Percentiles rank a stretch among this genome's conserved stretches.
Evolutionary conservation across 352 stramenopile genomes (phyloP).

Genomic region (Globisporangium abappressorium): DNA sequence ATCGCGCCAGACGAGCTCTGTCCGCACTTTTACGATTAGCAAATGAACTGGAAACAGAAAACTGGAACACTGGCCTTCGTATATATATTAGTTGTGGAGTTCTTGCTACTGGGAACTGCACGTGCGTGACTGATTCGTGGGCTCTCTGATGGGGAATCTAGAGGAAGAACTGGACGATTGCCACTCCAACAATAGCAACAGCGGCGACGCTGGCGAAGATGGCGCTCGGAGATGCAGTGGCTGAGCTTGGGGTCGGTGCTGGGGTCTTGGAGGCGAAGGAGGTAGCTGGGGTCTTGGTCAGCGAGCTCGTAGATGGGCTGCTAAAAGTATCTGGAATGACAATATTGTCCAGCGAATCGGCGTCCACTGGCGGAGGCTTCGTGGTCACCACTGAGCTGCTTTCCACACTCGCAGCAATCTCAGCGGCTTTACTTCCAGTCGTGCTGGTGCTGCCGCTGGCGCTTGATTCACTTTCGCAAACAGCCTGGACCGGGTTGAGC

Average conservation of each 20-base stretch:
- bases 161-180: background rate
- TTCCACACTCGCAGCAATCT: background rate
- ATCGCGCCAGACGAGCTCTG: constrained; percentile 53
- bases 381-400: background rate
- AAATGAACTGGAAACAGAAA: background rate
- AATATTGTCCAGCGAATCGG: background rate
- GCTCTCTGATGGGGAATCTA: background rate
- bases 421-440: background rate
- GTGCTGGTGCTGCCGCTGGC: background rate
- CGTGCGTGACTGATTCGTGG: background rate
- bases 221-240: background rate
- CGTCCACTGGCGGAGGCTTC: background rate
- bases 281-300: background rate
- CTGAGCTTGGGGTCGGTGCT: background rate
- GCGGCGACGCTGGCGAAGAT: background rate
- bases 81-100: background rate
- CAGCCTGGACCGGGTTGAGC: constrained; percentile 12
- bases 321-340: background rate
- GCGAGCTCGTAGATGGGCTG: background rate
- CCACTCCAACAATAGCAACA: background rate
- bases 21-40: constrained; percentile 41
- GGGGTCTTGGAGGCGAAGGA: background rate
- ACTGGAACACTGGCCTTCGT: background rate
- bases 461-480: constrained; percentile 1
- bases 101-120: background rate